Base-by-base conservation (phyloP, 345 rosid genomes). In the Melastoma malabathricum region DNA sequence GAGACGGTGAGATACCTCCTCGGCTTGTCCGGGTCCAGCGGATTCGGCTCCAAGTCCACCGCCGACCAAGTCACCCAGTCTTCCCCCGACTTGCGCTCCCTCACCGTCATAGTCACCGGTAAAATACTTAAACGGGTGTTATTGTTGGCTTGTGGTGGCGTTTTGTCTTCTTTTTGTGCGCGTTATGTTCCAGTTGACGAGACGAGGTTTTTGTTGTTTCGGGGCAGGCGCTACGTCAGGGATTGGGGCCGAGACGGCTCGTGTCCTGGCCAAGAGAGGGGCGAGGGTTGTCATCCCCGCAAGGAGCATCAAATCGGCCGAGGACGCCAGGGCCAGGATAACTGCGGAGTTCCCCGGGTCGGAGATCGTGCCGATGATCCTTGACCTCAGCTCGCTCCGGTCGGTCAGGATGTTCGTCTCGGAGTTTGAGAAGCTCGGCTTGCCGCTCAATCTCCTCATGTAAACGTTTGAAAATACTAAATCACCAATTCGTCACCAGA, bases 381-480 rank as follows among this genome's bases (percentile, higher is more conserved):
- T 90, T 52, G 98, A 90, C 62, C 94, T 90, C 47, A 86, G 98
- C 68, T 86, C 98, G 27, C 85, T 86, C 9, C 51, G 52, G 48
- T 90, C 98, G 4, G 85, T 90, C 50, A 64, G 80, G 38, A 65
- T 55, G 23, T 90, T 90, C 59, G 96, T 80, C 6, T 48, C 68
- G 23, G 65, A 90, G 70, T 90, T 90, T 51, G 76, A 78, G 52
- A 76, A 89, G 17, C 81, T 82, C 15, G 44, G 69, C 38, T 60
- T 90, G 65, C 89, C 94, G 31, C 94, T 90, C 69, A 80, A 84
- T 71, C 79, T 90, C 57, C 96, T 90, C 79, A 78, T 90, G 98
- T 90, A 75, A 29, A 29, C n/a, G 38, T 29, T 4, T 6, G 9
- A 29, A 29, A 29, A 10, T 1, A 29, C 5, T 1, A 5, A 29